These are phyloP conservation scores for Diutina scorzettiae DNA, from an alignment of 1,139 yeast genomes.

Conservation along the genomic window DNA sequence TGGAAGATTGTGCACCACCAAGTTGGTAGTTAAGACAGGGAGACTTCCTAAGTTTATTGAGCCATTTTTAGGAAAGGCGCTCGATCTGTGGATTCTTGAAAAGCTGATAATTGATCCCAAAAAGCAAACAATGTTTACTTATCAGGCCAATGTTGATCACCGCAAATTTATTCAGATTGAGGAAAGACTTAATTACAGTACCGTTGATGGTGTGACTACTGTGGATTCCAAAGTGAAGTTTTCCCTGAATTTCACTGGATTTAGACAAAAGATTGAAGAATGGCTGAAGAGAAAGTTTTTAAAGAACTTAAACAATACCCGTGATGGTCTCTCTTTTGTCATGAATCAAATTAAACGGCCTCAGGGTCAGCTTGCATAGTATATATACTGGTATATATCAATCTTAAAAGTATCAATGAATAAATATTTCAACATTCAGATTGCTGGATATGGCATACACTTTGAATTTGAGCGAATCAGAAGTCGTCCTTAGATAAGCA, in stretches of 20 bases:
- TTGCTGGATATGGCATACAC: too few species aligned
- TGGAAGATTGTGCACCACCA: constrained; percentile 62
- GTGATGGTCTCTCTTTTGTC: constrained; percentile 67
- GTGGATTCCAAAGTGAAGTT: constrained; percentile 52
- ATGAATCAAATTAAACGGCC: too few species aligned
- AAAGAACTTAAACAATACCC: constrained; percentile 53
- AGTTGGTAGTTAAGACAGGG: constrained; percentile 70
- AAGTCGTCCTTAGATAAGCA: too few species aligned
- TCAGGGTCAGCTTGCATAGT: too few species aligned
- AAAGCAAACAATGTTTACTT: constrained; percentile 45
- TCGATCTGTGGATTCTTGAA: constrained; percentile 80
- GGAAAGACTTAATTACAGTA: constrained; percentile 50
- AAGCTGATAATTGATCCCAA: constrained; percentile 63
- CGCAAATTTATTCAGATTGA: constrained; percentile 68
- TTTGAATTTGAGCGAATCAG: too few species aligned
- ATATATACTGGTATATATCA: too few species aligned
- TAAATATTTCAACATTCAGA: too few species aligned
- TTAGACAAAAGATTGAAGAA: constrained; percentile 64
- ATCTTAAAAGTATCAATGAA: too few species aligned
- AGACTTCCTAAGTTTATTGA: constrained; percentile 69
- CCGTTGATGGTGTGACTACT: constrained; percentile 18
- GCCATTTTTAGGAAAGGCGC: constrained; percentile 62
- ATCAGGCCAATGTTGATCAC: constrained; percentile 82
- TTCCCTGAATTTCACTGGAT: constrained; percentile 57
- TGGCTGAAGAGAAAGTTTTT: constrained; percentile 71